phyloP scores from a whole-genome alignment of 495 filamentous ascomycete species.

The Penicillium bovifimosum region DNA sequence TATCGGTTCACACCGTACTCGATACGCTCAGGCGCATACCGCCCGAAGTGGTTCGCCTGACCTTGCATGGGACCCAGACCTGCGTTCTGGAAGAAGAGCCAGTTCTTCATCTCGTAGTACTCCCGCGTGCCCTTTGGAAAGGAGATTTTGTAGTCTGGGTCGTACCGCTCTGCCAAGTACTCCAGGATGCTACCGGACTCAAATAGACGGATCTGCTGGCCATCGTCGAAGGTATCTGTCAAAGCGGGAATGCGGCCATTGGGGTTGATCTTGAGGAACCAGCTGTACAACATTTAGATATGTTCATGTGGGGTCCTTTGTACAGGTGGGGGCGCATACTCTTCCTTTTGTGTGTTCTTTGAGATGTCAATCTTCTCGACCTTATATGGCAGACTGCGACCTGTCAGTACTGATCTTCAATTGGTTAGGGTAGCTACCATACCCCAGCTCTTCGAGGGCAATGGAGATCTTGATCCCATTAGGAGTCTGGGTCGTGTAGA shows the following conservation, averaged over 20 bases:
- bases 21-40: slow-evolving; percentile 84
- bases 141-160: slow-evolving; percentile 76
- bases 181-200: slow-evolving; percentile 83
- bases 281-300: slow-evolving; percentile 31
- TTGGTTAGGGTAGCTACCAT: slow-evolving; percentile 2
- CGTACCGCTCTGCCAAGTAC: slow-evolving; percentile 77
- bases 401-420: slow-evolving; percentile 12
- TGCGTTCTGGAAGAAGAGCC: slow-evolving; percentile 69
- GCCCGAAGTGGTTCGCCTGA: slow-evolving; percentile 83
- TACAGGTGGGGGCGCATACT: slow-evolving; percentile 32
- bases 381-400: slow-evolving; percentile 50
- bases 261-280: slow-evolving; percentile 90
- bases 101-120: slow-evolving; percentile 72
- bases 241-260: slow-evolving; percentile 94
- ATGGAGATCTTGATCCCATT: slow-evolving; percentile 75
- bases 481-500: slow-evolving; percentile 49
- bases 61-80: slow-evolving; percentile 92
- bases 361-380: slow-evolving; percentile 62
- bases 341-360: slow-evolving; percentile 75
- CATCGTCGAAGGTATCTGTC: slow-evolving; percentile 69
- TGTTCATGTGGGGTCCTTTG: background rate
- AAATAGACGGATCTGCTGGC: slow-evolving; percentile 68
- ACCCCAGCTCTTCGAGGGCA: slow-evolving; percentile 79
- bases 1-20: slow-evolving; percentile 82
- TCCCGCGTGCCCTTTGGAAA: slow-evolving; percentile 72